Base-by-base conservation (phyloP, 1,139 yeast species). In the Yamadazyma taylorii region DNA sequence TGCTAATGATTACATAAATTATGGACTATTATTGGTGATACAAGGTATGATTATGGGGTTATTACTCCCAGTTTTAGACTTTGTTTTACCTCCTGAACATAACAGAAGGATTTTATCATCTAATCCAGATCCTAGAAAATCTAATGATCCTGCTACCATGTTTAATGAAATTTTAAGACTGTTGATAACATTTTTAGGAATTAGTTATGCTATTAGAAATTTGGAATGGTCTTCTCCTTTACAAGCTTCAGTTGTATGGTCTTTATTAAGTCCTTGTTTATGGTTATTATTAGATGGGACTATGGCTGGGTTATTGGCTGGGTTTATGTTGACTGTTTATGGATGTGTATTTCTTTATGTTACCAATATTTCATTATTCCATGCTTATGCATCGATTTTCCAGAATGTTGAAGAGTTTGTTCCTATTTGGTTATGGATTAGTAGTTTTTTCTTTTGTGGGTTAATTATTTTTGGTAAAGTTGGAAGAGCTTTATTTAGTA, bases 251-350 rank as follows among this genome's bases (percentile, higher is more conserved):
- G 68, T 79, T 32, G 75, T 84, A 5, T 86, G 95, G 88, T 74
- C 85, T 4, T 64, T 83, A 35, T 70, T 87, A 40, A 86, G 85
- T 60, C 85, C 94, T 1, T 79, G 87, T 12, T 66, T 89, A 41
- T 89, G 97, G 96, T 63, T 81, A 40, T 65, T 85, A 33, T 70
- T 88, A 39, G 97, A 89, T 58, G 84, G 89, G 2, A 79, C 95
- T 1, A 50, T 78, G 10, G 75, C 78, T 35, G 90, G 94, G 26
- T 75, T 86, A 38, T 43, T 79, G 19, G 68, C 77, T 6, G 68
- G 81, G 35, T 47, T 71, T 7, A 35, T 61, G 2, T 61, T 72
- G 7, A 73, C 82, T 3, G 43, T 63, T 8, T 61, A 62, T 17
- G 66, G 73, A 1, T 64, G 77, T 49, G 46, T 63, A 15, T 55